These are phyloP conservation scores for Candida sithepensis DNA, from an alignment of 805 yeast species.

Conservation along the genomic window DNA sequence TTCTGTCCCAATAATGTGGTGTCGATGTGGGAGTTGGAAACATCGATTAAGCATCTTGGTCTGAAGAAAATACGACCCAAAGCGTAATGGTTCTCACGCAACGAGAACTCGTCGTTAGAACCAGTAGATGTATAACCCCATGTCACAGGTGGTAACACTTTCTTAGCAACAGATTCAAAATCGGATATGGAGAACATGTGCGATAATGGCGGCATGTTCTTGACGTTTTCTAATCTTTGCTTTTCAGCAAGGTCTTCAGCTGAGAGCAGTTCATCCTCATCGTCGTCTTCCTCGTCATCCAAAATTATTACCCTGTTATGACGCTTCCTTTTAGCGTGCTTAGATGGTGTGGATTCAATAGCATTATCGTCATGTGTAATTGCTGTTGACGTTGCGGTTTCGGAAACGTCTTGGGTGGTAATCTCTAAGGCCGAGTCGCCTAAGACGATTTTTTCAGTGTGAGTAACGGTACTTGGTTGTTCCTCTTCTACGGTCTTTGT, in stretches of 20 bases:
- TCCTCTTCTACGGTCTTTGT: conserved; percentile 12
- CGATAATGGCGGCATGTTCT: conserved; percentile 61
- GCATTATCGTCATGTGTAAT: neutral
- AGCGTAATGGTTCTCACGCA: conserved; percentile 82
- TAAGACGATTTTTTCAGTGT: neutral
- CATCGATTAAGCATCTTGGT: conserved; percentile 78
- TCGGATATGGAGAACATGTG: conserved; percentile 73
- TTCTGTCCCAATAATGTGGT: conserved; percentile 66
- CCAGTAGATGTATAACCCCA: conserved; percentile 89
- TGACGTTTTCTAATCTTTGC: conserved; percentile 34
- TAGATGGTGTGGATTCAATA: too few relatives aligned
- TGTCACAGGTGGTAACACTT: conserved; percentile 66
- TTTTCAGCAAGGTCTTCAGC: conserved; percentile 30
- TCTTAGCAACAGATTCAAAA: conserved; percentile 81
- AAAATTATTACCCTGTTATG: conserved; percentile 48
- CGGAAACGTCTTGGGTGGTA: neutral
- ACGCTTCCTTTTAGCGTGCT: conserved; percentile 14
- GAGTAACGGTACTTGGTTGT: neutral
- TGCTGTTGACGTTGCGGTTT: too few relatives aligned
- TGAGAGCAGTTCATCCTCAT: conserved; percentile 1
- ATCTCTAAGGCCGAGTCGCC: neutral
- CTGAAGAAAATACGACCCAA: conserved; percentile 81
- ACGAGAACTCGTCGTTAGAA: conserved; percentile 81
- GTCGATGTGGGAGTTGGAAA: conserved; percentile 52
- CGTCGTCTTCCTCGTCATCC: conserved; percentile 1